A percentile compares a stretch with the other conserved stretches of the same genome.
Conservation (phyloP, 2,329 filamentous ascomycete species). For the Verticillium nonalfalfae region DNA sequence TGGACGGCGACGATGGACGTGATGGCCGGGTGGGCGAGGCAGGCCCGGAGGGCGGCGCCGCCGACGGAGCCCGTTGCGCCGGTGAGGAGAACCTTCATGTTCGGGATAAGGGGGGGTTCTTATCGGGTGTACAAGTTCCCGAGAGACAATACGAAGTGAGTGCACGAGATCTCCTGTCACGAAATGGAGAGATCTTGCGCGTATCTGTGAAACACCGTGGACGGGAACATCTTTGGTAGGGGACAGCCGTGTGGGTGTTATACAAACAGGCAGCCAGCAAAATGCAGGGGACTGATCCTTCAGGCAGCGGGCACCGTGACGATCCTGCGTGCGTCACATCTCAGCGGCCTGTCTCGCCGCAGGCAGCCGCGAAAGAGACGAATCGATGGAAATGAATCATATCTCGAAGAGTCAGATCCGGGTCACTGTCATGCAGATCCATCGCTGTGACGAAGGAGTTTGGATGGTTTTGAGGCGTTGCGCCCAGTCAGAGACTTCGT, state of each 20-base stretch:
- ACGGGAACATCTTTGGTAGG: too few relatives aligned
- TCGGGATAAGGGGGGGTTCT: background rate
- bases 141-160: too few relatives aligned
- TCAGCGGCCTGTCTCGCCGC: background rate
- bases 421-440: background rate
- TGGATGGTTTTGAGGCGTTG: too few relatives aligned
- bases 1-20: slow-evolving; percentile 22
- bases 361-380: background rate
- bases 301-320: slow-evolving; percentile 2
- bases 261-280: too few relatives aligned
- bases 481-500: too few relatives aligned
- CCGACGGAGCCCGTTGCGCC: slow-evolving; percentile 27
- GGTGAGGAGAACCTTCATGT: slow-evolving; percentile 27
- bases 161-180: too few relatives aligned
- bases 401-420: background rate
- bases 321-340: slow-evolving; percentile 17
- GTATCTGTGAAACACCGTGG: too few relatives aligned
- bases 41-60: slow-evolving; percentile 21
- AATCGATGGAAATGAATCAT: background rate
- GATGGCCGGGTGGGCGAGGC: slow-evolving; percentile 22
- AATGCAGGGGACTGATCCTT: background rate
- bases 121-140: background rate
- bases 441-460: too few relatives aligned
- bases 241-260: too few relatives aligned
- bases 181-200: too few relatives aligned